A percentile compares a stretch with the other conserved stretches of the same genome.
These are phyloP conservation scores for Tetracladium maxilliforme DNA, from an alignment of 2,329 filamentous ascomycete genomes.

Conservation along the genomic window DNA sequence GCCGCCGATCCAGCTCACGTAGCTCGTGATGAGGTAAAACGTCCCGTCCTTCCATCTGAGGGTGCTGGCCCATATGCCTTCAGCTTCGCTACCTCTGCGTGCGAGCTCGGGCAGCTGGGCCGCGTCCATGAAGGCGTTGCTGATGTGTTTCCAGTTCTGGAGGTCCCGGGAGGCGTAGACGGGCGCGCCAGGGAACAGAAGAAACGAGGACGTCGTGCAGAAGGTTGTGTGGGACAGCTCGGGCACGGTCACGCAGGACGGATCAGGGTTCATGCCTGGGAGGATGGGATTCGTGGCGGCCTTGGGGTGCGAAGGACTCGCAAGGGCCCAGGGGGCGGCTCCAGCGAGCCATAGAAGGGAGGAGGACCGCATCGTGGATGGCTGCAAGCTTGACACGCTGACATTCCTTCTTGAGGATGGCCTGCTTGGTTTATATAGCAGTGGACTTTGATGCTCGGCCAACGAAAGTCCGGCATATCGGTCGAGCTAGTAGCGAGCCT, in stretches of 20 bases:
- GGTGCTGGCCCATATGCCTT: conserved; percentile 31
- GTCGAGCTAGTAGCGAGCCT: too few relatives aligned
- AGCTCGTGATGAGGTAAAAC: conserved; percentile 23
- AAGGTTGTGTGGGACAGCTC: conserved; percentile 30
- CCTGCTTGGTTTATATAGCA: too few relatives aligned
- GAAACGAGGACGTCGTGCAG: conserved; percentile 35
- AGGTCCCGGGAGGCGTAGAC: conserved; percentile 37
- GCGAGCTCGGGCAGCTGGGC: conserved; percentile 21
- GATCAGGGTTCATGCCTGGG: conserved; percentile 33
- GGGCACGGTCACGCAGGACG: conserved; percentile 23
- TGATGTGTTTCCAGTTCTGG: conserved; percentile 29
- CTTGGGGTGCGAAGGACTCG: too few relatives aligned
- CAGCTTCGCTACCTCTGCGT: conserved; percentile 13
- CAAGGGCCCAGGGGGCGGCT: too few relatives aligned
- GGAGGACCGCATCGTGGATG: too few relatives aligned
- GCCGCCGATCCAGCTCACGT: conserved; percentile 14
- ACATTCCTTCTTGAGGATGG: too few relatives aligned
- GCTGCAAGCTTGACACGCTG: too few relatives aligned
- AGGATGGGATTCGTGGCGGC: conserved; percentile 31
- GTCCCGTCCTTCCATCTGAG: conserved; percentile 23
- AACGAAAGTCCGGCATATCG: too few relatives aligned
- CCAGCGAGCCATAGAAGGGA: too few relatives aligned
- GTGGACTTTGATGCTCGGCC: too few relatives aligned
- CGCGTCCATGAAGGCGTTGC: conserved; percentile 19
- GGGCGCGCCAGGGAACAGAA: conserved; percentile 34